Evolutionary conservation across 1,284 basidiomycete species (phyloP), one percentile per base, ranked within the genome.

Genomic region (Lentinula novae-zelandiae): DNA sequence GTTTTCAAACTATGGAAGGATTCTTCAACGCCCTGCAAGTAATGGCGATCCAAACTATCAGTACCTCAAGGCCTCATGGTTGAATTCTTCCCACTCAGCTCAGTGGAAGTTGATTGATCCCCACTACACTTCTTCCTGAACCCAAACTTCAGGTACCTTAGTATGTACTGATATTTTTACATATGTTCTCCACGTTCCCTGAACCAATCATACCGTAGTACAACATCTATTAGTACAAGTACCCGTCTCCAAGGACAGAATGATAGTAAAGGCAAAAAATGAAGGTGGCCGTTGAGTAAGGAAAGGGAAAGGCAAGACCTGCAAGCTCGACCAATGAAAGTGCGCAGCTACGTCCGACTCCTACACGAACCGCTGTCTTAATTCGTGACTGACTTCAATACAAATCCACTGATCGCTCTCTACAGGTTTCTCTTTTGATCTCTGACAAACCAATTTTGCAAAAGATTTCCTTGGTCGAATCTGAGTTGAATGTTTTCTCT

Each of bases 301-400:
- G 13, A 42, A 52, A 17, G 48, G 40, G 44, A 20, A 50, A 58
- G 38, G 27, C 20, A 31, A 36, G 39, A 9, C 38, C 49, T 50
- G 49, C 49, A 50, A 31, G 49, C 27, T 22, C 5, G 33, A 50
- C 9, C 49, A 34, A 20, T 36, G 42, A 51, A 56, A 36, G 22
- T 33, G 38, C n/a, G 38, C 10, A 39, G 15, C 17, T 42, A 55
- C 49, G 44, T 12, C 15, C 48, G 50, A 33, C 17, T n/a, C 20
- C 38, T 52, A 52, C 38, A 33, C 44, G 57, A 50, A 31, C 34
- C 54, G 53, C 56, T 42, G 56, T 48, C 55, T 53, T 36, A 50
- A 31, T 42, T 63, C 51, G n/a, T 58, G 51, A 38, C 55, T 60
- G n/a, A 63, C 56, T 38, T 63, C 62, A 6, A 63, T 56, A 31